These are phyloP conservation scores for Akanthomyces uredinophilus DNA, from an alignment of 2,329 filamentous ascomycete genomes.

Conservation along the genomic window DNA sequence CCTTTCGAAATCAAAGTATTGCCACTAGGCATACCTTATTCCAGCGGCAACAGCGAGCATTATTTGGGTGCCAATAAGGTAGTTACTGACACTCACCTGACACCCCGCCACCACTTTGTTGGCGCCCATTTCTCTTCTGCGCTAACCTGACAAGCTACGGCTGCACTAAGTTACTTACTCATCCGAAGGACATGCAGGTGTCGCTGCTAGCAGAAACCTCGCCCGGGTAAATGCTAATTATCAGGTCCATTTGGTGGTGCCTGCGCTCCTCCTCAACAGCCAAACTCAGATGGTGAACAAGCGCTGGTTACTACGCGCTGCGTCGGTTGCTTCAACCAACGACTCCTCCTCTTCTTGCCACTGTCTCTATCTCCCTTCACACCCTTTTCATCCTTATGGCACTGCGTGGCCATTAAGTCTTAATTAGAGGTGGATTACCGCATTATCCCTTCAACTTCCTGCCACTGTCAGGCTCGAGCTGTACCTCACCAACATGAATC, in stretches of 20 bases:
- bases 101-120: background rate
- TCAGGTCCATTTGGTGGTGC: background rate
- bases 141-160: background rate
- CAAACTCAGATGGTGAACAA: background rate
- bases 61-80: too few relatives aligned
- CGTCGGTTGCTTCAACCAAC: constrained; percentile 7
- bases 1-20: too few relatives aligned
- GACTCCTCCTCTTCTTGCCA: constrained; percentile 1
- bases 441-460: background rate
- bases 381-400: background rate
- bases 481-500: background rate
- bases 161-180: background rate
- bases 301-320: constrained; percentile 6
- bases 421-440: background rate
- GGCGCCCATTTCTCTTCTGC: background rate
- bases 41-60: background rate
- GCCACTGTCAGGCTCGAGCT: background rate
- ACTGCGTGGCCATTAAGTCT: background rate
- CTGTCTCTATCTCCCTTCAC: background rate
- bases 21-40: background rate
- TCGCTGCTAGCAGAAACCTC: background rate
- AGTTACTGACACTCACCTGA: background rate
- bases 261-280: background rate
- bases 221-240: background rate
- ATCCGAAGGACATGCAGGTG: background rate